Evolutionary conservation across 83 land plant genomes (phyloP).

Genomic region (Diphasiastrum complanatum): DNA sequence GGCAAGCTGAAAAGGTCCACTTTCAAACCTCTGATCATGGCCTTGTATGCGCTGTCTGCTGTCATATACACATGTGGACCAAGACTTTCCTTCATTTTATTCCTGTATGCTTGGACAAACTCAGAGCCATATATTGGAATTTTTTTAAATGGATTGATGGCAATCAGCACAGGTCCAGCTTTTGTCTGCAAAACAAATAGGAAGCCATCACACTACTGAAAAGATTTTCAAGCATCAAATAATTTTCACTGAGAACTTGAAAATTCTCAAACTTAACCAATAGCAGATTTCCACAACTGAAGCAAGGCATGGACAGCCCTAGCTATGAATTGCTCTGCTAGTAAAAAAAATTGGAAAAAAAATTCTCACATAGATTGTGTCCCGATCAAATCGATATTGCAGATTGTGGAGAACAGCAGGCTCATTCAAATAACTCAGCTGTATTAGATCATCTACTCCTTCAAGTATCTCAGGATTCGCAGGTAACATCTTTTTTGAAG

Average conservation of each 20-base stretch:
- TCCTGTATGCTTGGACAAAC: constrained; percentile 47
- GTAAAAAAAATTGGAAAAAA: no score
- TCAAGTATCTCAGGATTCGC: constrained; percentile 84
- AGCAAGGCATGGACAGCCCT: no score
- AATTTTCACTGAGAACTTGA: not conserved
- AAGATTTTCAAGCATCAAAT: not conserved
- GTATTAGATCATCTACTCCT: constrained; percentile 78
- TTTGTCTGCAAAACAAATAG: constrained; percentile 48
- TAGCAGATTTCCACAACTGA: not conserved
- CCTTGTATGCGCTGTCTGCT: constrained; percentile 56
- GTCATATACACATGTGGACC: constrained; percentile 83
- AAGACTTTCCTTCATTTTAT: constrained; percentile 31
- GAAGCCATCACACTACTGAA: not conserved
- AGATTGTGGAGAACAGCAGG: constrained; percentile 88
- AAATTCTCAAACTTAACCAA: not conserved
- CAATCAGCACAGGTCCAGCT: constrained; percentile 93
- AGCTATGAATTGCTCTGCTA: no score
- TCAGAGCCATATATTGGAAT: constrained; percentile 53
- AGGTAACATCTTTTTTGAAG: constrained; percentile 45
- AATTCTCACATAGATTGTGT: constrained; percentile 68
- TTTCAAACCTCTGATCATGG: constrained; percentile 60
- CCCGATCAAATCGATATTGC: constrained; percentile 44
- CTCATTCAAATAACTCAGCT: constrained; percentile 89
- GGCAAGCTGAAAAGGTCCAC: no score
- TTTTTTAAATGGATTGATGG: constrained; percentile 84